Evolutionary conservation across 768 basidiomycete species (phyloP).

Genomic region (Sutorius australiensis): DNA sequence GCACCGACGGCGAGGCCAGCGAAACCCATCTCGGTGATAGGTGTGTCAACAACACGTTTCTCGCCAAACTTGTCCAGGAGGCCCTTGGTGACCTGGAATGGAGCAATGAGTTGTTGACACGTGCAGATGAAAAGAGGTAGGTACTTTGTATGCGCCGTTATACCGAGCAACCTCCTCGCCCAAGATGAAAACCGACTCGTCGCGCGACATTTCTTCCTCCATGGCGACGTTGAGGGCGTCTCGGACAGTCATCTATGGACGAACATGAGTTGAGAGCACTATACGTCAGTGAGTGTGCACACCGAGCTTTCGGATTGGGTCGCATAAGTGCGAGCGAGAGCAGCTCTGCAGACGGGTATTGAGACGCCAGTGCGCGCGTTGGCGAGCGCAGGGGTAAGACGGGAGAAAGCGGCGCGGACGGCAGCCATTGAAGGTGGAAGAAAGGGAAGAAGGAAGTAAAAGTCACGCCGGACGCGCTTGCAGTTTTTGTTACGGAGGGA

Average conservation of each 20-base stretch:
- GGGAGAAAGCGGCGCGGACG: constrained; percentile 58
- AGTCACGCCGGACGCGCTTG: background rate
- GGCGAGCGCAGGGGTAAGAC: constrained; percentile 50
- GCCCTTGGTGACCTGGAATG: constrained; percentile 86
- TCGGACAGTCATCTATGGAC: constrained; percentile 87
- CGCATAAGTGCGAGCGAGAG: constrained; percentile 60
- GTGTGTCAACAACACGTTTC: constrained; percentile 95
- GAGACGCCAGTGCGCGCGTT: constrained; percentile 43
- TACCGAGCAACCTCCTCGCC: constrained; percentile 99
- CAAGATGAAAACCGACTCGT: constrained; percentile 90
- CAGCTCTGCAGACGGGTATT: constrained; percentile 37
- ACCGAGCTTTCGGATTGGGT: constrained; percentile 51
- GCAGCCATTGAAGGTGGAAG: constrained; percentile 45
- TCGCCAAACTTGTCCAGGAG: constrained; percentile 99
- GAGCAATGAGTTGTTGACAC: constrained; percentile 9
- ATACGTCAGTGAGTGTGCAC: constrained; percentile 28
- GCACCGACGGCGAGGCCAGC: constrained; percentile 95
- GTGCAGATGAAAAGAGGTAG: constrained; percentile 2
- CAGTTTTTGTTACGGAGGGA: constrained; percentile 24
- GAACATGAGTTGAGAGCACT: constrained; percentile 17
- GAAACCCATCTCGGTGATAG: constrained; percentile 98
- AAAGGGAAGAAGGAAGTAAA: constrained; percentile 4
- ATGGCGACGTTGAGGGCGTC: constrained; percentile 97
- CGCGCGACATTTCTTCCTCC: constrained; percentile 99
- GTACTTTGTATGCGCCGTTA: constrained; percentile 94